Conservation (phyloP, 176 grass and related monocot species). For the Bromus sterilis region DNA sequence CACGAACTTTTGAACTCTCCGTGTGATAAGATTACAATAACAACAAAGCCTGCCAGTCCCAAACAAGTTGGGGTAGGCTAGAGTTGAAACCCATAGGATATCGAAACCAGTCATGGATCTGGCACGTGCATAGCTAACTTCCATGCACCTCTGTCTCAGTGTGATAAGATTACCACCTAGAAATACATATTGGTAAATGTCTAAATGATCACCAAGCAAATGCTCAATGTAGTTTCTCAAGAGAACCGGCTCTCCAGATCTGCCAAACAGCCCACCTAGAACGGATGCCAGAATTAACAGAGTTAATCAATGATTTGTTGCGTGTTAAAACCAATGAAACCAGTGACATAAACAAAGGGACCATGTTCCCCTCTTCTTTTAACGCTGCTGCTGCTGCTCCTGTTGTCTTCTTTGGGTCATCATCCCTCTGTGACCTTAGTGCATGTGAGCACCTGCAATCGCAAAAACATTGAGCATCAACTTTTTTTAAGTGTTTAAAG, state of each 20-base stretch:
- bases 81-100: too few species aligned
- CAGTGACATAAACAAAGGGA: background rate
- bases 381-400: background rate
- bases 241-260: background rate
- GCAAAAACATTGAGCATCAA: background rate
- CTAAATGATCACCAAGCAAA: background rate
- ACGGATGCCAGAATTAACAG: background rate
- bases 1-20: background rate
- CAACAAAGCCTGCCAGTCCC: too few species aligned
- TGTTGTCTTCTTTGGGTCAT: background rate
- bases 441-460: background rate
- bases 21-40: too few species aligned
- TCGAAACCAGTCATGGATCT: too few species aligned
- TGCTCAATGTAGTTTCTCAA: background rate
- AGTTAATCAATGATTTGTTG: background rate
- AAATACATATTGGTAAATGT: background rate
- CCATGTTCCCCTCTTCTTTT: background rate
- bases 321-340: background rate
- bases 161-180: background rate
- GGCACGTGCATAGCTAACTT: too few species aligned
- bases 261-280: background rate
- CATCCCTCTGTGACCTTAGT: background rate
- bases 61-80: too few species aligned
- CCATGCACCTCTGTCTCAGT: too few species aligned
- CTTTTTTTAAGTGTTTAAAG: background rate